A percentile compares a stretch with the other conserved stretches of the same genome.
Conservation (phyloP, 2,329 filamentous ascomycete genomes). For the Calycina herbarum region DNA sequence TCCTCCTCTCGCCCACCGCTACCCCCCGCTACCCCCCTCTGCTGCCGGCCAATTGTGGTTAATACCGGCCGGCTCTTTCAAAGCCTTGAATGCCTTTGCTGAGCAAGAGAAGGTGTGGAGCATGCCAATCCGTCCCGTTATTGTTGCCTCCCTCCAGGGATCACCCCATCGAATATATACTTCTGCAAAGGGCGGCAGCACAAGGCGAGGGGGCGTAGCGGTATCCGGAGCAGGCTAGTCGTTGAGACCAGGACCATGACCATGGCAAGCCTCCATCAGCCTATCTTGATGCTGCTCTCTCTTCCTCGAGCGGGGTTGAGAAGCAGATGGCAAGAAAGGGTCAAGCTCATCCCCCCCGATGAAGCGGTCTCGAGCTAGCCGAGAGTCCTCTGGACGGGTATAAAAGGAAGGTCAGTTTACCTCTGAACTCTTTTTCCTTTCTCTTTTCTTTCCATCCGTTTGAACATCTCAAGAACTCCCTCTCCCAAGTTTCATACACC, state of each 20-base stretch:
- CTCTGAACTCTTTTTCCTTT: slow-evolving; percentile 45
- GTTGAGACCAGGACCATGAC: slow-evolving; percentile 20
- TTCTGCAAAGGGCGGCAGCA: slow-evolving; percentile 35
- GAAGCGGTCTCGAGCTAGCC: slow-evolving; percentile 27
- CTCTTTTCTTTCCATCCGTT: slow-evolving; percentile 52
- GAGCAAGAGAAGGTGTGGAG: slow-evolving; percentile 35
- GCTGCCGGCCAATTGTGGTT: slow-evolving; percentile 18
- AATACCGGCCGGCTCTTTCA: slow-evolving; percentile 31
- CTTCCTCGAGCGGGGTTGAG: slow-evolving; percentile 42
- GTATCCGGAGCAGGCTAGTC: slow-evolving; percentile 25
- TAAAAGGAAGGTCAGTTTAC: slow-evolving; percentile 61
- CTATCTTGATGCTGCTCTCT: slow-evolving; percentile 32
- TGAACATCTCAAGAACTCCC: slow-evolving; percentile 27
- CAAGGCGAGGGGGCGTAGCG: slow-evolving; percentile 23
- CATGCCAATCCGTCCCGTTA: slow-evolving; percentile 34
- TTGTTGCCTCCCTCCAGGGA: slow-evolving; percentile 34
- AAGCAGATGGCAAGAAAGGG: slow-evolving; percentile 35
- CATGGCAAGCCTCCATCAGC: slow-evolving; percentile 27
- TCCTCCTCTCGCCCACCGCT: slow-evolving; percentile 12
- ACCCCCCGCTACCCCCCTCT: slow-evolving; percentile 12
- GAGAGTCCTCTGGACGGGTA: slow-evolving; percentile 51
- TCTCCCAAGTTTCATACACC: slow-evolving; percentile 26
- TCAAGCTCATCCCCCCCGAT: slow-evolving; percentile 37
- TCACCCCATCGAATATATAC: slow-evolving; percentile 32
- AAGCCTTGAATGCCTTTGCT: slow-evolving; percentile 37